Base-by-base conservation (phyloP, 768 basidiomycete genomes). In the Plicaturopsis crispa region DNA sequence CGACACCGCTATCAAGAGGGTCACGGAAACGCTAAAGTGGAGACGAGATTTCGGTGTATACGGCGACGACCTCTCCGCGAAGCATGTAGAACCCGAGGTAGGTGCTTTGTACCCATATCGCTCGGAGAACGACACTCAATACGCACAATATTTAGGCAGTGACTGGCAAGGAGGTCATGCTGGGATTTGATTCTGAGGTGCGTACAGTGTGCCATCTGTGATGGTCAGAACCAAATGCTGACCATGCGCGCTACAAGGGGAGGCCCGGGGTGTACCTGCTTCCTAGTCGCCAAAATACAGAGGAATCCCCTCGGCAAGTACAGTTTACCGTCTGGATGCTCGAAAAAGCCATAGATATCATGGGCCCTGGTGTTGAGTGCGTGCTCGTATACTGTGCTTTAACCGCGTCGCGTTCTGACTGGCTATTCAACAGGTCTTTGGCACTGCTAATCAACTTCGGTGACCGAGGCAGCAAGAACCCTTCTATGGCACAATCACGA, bases 351-450 rank as follows among this genome's bases (percentile, higher is more conserved):
- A 65, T 84, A 18, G 85, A 91, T 47, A 65, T 89, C 39, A 84
- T 88, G 78, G 75, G 70, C 12, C 78, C 84, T 16, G 86, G 85
- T 17, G 78, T 91, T 24, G 89, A 91, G 86, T 86, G 49, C 39
- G 77, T 65, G 14, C 28, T 26, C 14, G 10, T 39, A 14, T 4
- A 32, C 31, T 6, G 2, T 17, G 4, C n/a, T n/a, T n/a, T n/a
- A n/a, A n/a, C n/a, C n/a, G n/a, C n/a, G n/a, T n/a, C n/a, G n/a
- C n/a, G n/a, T n/a, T n/a, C n/a, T n/a, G n/a, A n/a, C n/a, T n/a
- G n/a, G 35, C 10, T 11, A 23, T 34, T 2, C 14, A 24, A 10
- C 44, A 88, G 86, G 54, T 79, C 73, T 7, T 46, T 90, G 18
- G 69, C 68, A 10, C 63, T 89, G 17, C 73, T 91, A 60, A 78